Evolutionary conservation across 1,284 basidiomycete genomes (phyloP), one percentile per base, ranked within the genome.

Genomic region (Boletus mariae): DNA sequence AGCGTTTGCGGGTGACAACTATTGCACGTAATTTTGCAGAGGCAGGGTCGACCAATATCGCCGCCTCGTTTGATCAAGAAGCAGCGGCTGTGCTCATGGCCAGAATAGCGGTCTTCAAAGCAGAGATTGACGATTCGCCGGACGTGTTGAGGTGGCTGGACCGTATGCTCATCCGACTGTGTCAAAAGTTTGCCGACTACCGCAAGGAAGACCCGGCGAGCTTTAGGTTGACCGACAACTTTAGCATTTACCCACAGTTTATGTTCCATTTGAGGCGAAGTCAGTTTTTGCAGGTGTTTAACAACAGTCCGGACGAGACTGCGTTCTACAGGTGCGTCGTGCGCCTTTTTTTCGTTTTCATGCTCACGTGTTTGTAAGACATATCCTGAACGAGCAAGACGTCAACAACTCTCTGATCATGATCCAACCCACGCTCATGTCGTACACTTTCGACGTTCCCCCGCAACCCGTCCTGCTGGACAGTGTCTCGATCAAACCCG

Each of bases 391-490:
- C 73, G 90, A 95, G 66, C 94, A 97, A 73, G 97, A 99, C 69
- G 96, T 98, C 64, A 99, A 99, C 81, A 98, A 98, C 73, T 98
- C 95, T 38, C 75, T 99, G 57, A 97, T 99, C 74, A 98, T 98
- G 95, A 99, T 99, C 56, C 97, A 99, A 72, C 97, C 97, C 1
- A 99, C 97, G 11, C 82, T 99, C 54, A 98, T 99, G 96, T 96
- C 94, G 7, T 99, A 99, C 74, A 91, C 91, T 12, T 93, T 99
- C 68, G 97, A 99, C 68, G 77, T 78, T 2, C 81, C 86, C 13
- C 90, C 97, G 25, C 91, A 95, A 64, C 97, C 97, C 8, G 96
- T 99, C 37, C 78, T 99, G 32, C 85, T 99, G 46, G 97, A 99
- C 77, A 96, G 92, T 55, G 89, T 99, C 34, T 98, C 95, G 47